Conservation (phyloP, 129 eudicot species). For the Saposhnikovia divaricata region DNA sequence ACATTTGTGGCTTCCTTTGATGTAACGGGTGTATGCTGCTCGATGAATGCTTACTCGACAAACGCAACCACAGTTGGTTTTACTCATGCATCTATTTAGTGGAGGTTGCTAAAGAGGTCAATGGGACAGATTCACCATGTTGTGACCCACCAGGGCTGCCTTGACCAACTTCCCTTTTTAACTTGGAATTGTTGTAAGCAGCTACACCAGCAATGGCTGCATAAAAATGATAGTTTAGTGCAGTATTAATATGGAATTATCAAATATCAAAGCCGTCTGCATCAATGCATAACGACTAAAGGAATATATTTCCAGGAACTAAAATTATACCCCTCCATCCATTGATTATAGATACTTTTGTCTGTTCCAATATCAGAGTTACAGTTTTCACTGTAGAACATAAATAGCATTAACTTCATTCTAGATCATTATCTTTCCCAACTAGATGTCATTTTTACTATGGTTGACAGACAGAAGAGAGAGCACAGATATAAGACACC, state of each 20-base stretch:
- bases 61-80: not conserved
- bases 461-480: not conserved
- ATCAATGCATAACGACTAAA: not conserved
- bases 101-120: constrained; percentile 33
- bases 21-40: not conserved
- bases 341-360: not conserved
- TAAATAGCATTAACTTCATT: not conserved
- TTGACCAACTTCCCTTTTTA: constrained; percentile 61
- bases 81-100: constrained; percentile 17
- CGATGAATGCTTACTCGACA: not conserved
- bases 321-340: not conserved
- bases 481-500: too few species aligned
- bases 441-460: not conserved
- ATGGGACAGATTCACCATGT: constrained; percentile 30
- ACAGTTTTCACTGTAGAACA: not conserved
- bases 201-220: constrained; percentile 98
- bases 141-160: constrained; percentile 30
- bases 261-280: not conserved
- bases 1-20: not conserved
- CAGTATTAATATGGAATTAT: not conserved
- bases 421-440: not conserved
- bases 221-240: constrained; percentile 10
- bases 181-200: constrained; percentile 83
- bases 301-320: not conserved
- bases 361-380: not conserved